Conservation (phyloP, 208 protist species). For the Leishmania braziliensis region DNA sequence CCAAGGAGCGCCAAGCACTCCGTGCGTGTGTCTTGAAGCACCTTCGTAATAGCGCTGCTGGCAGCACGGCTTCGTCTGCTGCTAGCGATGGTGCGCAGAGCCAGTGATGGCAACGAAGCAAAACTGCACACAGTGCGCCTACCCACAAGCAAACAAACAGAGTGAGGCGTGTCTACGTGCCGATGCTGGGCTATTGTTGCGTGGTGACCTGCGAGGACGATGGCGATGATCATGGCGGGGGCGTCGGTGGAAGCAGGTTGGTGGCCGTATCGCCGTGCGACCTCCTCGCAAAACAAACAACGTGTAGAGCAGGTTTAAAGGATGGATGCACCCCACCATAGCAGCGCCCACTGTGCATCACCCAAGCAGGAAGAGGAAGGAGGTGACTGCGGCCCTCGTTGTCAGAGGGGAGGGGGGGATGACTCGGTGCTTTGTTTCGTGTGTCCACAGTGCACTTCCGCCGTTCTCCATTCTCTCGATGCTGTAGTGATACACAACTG, state of each 20-base stretch:
- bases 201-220: not conserved
- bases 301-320: not conserved
- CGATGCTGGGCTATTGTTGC: not conserved
- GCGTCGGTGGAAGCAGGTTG: not conserved
- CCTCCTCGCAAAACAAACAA: not conserved
- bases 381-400: not conserved
- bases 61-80: not conserved
- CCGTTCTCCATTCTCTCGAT: not conserved
- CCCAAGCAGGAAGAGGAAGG: not conserved
- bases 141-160: not conserved
- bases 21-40: constrained; percentile 65
- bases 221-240: not conserved
- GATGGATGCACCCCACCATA: not conserved
- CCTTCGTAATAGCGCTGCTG: constrained; percentile 6
- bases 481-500: not conserved
- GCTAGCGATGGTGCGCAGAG: not conserved
- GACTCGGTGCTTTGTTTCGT: not conserved
- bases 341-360: not conserved
- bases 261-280: not conserved
- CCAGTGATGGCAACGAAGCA: not conserved
- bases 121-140: not conserved
- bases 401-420: not conserved
- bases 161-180: not conserved
- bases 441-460: not conserved
- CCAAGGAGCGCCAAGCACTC: constrained; percentile 55